phyloP scores from a whole-genome alignment of 352 stramenopile genomes.

The Globisporangium alternatum region DNA sequence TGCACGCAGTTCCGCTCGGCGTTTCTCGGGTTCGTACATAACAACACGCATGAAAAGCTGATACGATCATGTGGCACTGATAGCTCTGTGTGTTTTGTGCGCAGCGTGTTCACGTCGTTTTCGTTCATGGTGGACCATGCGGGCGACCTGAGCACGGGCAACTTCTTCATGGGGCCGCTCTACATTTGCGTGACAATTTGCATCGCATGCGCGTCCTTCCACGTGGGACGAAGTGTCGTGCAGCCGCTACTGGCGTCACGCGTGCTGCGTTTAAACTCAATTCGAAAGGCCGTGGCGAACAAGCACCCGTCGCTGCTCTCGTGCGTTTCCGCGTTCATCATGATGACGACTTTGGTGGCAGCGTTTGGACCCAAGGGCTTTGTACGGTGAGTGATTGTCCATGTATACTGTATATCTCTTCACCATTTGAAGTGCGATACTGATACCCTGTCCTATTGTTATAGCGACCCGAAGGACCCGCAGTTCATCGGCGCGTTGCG shows the following conservation, averaged over 20 bases:
- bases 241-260: constrained; percentile 15
- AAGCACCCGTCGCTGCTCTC: constrained; percentile 33
- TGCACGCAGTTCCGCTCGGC: constrained; percentile 68
- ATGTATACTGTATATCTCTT: background rate
- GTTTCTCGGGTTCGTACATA: constrained; percentile 59
- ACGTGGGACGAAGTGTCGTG: constrained; percentile 39
- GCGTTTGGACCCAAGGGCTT: constrained; percentile 57
- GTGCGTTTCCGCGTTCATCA: constrained; percentile 34
- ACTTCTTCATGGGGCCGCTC: constrained; percentile 37
- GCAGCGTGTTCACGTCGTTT: constrained; percentile 85
- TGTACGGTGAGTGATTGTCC: constrained; percentile 37
- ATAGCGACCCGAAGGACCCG: constrained; percentile 76
- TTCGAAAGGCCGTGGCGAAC: constrained; percentile 17
- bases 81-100: background rate
- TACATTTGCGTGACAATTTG: constrained; percentile 63
- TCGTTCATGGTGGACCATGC: constrained; percentile 87
- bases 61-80: background rate
- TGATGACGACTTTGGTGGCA: constrained; percentile 35
- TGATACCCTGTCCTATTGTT: background rate
- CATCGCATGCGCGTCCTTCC: constrained; percentile 53
- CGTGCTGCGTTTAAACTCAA: constrained; percentile 10
- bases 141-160: constrained; percentile 55
- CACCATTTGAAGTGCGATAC: background rate
- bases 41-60: background rate
- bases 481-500: constrained; percentile 61